Evolutionary conservation across 805 yeast species (phyloP).

Genomic region (Pichia exigua): DNA sequence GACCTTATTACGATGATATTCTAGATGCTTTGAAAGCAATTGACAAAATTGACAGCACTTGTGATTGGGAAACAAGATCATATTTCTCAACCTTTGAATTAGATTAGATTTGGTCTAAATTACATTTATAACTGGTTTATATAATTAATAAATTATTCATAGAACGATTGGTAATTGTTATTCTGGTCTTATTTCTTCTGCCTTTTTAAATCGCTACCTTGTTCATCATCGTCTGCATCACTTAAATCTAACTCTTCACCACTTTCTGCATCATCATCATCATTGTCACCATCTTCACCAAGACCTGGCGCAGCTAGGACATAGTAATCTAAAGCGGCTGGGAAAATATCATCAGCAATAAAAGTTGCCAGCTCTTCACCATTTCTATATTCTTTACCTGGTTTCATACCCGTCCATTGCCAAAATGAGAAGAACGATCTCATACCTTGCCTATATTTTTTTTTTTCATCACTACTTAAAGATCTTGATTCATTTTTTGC

Average conservation of each 20-base stretch:
- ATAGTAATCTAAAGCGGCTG: slow-evolving; percentile 77
- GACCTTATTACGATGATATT: slow-evolving; percentile 43
- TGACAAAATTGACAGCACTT: slow-evolving; percentile 27
- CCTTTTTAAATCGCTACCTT: slow-evolving; percentile 8
- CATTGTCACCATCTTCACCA: slow-evolving; percentile 42
- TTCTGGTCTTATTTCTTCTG: slow-evolving; percentile 1
- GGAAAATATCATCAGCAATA: slow-evolving; percentile 72
- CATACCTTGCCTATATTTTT: slow-evolving; percentile 61
- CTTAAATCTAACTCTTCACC: slow-evolving; percentile 11
- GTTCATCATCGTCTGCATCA: slow-evolving; percentile 26
- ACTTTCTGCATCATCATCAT: slow-evolving; percentile 42
- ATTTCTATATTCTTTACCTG: slow-evolving; percentile 67
- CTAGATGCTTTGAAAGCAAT: slow-evolving; percentile 48
- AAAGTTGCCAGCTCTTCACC: slow-evolving; percentile 74
- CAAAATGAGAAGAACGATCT: slow-evolving; percentile 85
- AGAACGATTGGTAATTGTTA: background rate
- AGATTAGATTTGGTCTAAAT: slow-evolving; percentile 3
- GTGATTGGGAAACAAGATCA: slow-evolving; percentile 15
- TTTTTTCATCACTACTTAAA: slow-evolving; percentile 46
- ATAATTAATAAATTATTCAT: background rate
- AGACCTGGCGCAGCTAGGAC: slow-evolving; percentile 62
- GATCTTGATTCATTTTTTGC: slow-evolving; percentile 21
- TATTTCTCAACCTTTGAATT: slow-evolving; percentile 14
- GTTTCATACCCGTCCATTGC: slow-evolving; percentile 71
- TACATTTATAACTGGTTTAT: background rate